phyloP scores from a whole-genome alignment of 116 monocot genomes.

The Trichopus zeylanicus region DNA sequence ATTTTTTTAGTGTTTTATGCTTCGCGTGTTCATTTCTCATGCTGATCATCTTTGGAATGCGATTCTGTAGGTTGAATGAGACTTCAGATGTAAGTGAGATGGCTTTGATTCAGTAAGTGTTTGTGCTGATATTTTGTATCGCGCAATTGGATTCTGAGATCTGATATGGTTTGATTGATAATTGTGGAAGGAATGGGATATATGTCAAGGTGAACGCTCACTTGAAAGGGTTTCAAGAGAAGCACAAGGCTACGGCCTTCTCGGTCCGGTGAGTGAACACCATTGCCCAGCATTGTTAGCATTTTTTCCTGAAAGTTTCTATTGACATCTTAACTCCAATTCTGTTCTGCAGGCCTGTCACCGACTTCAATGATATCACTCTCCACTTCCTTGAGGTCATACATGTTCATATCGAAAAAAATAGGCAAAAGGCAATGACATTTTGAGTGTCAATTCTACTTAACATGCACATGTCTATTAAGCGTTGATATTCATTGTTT shows the following conservation, averaged over 20 bases:
- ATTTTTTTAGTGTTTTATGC: too few relatives aligned
- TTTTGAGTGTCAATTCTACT: not conserved
- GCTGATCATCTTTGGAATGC: too few relatives aligned
- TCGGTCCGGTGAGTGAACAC: conserved; percentile 44
- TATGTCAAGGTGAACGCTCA: conserved; percentile 73
- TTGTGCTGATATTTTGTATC: not conserved
- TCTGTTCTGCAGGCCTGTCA: conserved; percentile 32
- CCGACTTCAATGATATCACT: conserved; percentile 50
- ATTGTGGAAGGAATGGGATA: conserved; percentile 63
- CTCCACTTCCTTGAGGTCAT: conserved; percentile 83
- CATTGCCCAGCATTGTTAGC: not conserved
- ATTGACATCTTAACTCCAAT: not conserved
- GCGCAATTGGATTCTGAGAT: not conserved
- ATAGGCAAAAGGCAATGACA: conserved; percentile 32
- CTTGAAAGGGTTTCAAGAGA: conserved; percentile 85
- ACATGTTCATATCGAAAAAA: conserved; percentile 51
- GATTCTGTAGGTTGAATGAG: too few relatives aligned
- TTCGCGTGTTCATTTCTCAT: too few relatives aligned
- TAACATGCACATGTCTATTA: not conserved
- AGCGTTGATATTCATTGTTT: not conserved
- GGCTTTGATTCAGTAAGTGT: conserved; percentile 60
- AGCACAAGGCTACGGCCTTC: conserved; percentile 59
- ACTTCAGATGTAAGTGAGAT: too few relatives aligned
- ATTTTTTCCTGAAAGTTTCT: too few relatives aligned
- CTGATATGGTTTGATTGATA: not conserved